These are phyloP conservation scores for Ampelomyces quisqualis DNA, from an alignment of 2,329 filamentous ascomycete species.

Conservation along the genomic window DNA sequence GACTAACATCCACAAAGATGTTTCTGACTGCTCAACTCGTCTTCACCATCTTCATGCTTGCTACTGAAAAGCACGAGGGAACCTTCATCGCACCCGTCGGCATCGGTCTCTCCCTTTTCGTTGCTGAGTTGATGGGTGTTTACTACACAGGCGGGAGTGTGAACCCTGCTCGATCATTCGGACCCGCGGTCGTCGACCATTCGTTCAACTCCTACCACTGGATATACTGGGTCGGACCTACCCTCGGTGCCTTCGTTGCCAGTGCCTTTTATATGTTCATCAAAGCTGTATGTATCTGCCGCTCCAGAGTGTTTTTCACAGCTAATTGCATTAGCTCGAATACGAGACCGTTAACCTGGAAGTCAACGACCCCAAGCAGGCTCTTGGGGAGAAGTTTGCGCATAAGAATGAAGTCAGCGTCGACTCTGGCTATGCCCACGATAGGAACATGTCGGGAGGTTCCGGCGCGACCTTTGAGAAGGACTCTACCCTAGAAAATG, in stretches of 20 bases:
- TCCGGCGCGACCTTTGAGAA: background rate
- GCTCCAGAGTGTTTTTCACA: background rate
- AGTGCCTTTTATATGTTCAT: conserved; percentile 52
- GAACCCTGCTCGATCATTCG: conserved; percentile 50
- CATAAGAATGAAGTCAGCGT: background rate
- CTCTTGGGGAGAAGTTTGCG: conserved; percentile 8
- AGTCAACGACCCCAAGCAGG: conserved; percentile 20
- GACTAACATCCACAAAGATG: conserved; percentile 20
- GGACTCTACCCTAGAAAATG: background rate
- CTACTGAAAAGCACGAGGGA: conserved; percentile 61
- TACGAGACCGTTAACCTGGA: conserved; percentile 36
- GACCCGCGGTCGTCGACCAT: conserved; percentile 44
- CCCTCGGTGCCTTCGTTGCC: conserved; percentile 42
- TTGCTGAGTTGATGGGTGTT: conserved; percentile 54
- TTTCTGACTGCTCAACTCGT: conserved; percentile 37
- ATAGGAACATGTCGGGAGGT: conserved; percentile 6
- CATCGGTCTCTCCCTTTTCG: conserved; percentile 69
- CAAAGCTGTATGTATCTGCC: conserved; percentile 26
- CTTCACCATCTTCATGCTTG: conserved; percentile 56
- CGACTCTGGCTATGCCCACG: background rate
- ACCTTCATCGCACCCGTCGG: conserved; percentile 60
- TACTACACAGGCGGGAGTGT: conserved; percentile 49
- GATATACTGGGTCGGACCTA: conserved; percentile 46
- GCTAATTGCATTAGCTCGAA: conserved; percentile 11
- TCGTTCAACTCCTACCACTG: conserved; percentile 47